These are phyloP conservation scores for Austropuccinia psidii DNA, from an alignment of 1,284 basidiomycete species.

Conservation along the genomic window DNA sequence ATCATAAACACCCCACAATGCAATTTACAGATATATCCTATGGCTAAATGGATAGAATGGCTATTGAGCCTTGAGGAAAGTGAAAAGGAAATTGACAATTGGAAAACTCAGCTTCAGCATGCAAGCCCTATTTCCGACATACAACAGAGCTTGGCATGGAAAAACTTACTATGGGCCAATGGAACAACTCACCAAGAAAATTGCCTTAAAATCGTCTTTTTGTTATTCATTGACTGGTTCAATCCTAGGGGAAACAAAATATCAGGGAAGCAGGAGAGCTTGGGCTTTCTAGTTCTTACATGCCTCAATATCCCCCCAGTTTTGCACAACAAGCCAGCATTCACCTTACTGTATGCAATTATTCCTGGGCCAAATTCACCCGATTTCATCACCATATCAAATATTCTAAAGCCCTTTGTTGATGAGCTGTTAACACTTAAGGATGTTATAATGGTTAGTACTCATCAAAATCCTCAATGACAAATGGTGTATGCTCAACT, in stretches of 20 bases:
- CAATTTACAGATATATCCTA: too few species aligned
- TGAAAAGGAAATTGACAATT: too few species aligned
- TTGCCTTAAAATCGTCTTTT: background rate
- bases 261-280: background rate
- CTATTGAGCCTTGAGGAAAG: too few species aligned
- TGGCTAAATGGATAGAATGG: too few species aligned
- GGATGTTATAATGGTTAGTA: background rate
- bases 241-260: slow-evolving; percentile 2
- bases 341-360: background rate
- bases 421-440: background rate
- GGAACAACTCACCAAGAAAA: too few species aligned
- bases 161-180: too few species aligned
- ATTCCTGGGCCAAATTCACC: slow-evolving; percentile 4
- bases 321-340: background rate
- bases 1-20: too few species aligned
- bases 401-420: background rate
- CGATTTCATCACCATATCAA: background rate
- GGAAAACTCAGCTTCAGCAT: too few species aligned
- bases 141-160: too few species aligned
- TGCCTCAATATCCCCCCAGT: slow-evolving; percentile 7
- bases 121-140: too few species aligned
- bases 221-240: slow-evolving; percentile 10
- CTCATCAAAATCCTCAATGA: background rate
- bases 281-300: background rate
- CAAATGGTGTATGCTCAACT: background rate